Evolutionary conservation across 75 land plant genomes (phyloP), one percentile per base, ranked within the genome.

Genomic region (Adiantum capillusveneris): DNA sequence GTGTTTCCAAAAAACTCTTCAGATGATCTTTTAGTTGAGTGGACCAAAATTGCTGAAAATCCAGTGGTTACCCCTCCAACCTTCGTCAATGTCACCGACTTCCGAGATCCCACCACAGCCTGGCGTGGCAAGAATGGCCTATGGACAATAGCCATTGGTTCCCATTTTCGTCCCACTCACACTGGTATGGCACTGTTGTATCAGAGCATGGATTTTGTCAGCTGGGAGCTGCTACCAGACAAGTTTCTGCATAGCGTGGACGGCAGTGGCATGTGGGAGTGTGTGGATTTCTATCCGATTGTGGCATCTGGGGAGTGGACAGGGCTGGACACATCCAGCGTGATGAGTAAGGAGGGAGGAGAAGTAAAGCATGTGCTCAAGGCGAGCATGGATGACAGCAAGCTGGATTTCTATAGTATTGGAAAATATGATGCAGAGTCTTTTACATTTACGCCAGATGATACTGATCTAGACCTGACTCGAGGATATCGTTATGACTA

Each of bases 221-320:
- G n/a, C 19, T 88, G 59, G 36, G 79, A 85, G 43, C 46, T 41
- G 22, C 60, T 65, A 1, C 25, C 71, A 7, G 66, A 73, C 17
- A 67, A 71, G 1, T 1, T 71, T 11, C 53, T 85, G 12, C 90
- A 80, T 50, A 54, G 29, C 1, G 90, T 85, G 20, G 51, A 76
- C 9, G 74, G 63, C 20, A 85, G 90, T 9, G 94, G 95, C 13
- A 89, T 86, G 95, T 89, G 95, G 95, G 95, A 89, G 70, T 86
- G 90, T 58, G 81, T 86, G 5, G 95, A 89, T 69, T 86, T 89
- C 67, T 89, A 65, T 51, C 86, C 90, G 1, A 76, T 88, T 6
- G 63, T 81, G 6, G 60, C 52, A n/a, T 45, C 53, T 0, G 71
- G 57, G 0, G 18, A n/a, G 19, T 36, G 22, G 0, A 50, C 29